phyloP scores from a whole-genome alignment of 2,329 filamentous ascomycete genomes.

The Juglanconis sp. region DNA sequence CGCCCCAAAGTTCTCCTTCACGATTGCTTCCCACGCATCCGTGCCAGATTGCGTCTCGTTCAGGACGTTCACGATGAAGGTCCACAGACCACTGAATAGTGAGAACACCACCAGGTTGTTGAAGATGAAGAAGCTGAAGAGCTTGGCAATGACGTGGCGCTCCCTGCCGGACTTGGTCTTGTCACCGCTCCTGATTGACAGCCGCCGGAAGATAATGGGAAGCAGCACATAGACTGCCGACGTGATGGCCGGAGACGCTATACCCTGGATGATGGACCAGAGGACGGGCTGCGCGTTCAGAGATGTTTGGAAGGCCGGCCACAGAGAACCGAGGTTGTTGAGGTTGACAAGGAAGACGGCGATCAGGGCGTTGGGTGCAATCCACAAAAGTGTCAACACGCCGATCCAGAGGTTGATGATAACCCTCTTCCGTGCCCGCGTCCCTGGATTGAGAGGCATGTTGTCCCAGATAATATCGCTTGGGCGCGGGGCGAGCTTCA shows the following conservation, averaged over 20 bases:
- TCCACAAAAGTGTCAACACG: constrained; percentile 78
- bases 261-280: constrained; percentile 91
- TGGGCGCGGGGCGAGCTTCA: constrained; percentile 78
- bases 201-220: constrained; percentile 84
- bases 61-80: constrained; percentile 66
- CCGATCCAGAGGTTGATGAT: constrained; percentile 83
- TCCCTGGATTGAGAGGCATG: constrained; percentile 66
- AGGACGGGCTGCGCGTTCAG: constrained; percentile 60
- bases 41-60: constrained; percentile 52
- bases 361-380: constrained; percentile 89
- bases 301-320: constrained; percentile 68
- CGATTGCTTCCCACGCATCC: constrained; percentile 67
- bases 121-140: constrained; percentile 95
- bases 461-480: constrained; percentile 97
- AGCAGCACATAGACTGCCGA: constrained; percentile 84
- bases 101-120: constrained; percentile 97
- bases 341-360: constrained; percentile 90
- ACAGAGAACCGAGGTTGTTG: constrained; percentile 73
- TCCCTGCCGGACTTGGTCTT: constrained; percentile 90
- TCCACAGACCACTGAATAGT: constrained; percentile 79
- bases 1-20: constrained; percentile 58
- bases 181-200: constrained; percentile 81
- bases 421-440: constrained; percentile 69
- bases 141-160: constrained; percentile 81
- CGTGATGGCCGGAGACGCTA: constrained; percentile 80